Evolutionary conservation across 148 eudicot genomes (phyloP).

Genomic region (Pharnaceum exiguum): DNA sequence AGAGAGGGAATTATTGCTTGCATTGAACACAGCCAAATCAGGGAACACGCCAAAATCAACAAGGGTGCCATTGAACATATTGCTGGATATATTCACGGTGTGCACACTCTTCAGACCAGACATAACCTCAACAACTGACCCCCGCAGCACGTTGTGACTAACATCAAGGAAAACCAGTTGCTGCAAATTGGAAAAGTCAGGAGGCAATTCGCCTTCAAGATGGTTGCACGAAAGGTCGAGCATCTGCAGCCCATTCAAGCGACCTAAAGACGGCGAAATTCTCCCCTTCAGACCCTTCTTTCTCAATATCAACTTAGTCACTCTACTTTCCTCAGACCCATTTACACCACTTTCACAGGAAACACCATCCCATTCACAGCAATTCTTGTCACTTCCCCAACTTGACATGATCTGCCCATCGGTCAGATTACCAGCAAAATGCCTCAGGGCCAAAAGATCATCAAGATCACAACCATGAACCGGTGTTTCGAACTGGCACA

Average conservation of each 20-base stretch:
- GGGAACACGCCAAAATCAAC: constrained; percentile 47
- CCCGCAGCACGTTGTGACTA: constrained; percentile 50
- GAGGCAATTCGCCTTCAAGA: constrained; percentile 57
- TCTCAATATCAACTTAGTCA: constrained; percentile 39
- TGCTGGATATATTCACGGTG: constrained; percentile 56
- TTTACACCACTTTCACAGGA: constrained; percentile 34
- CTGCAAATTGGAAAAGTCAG: constrained; percentile 44
- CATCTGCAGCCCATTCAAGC: constrained; percentile 37
- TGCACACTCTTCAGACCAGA: constrained; percentile 35
- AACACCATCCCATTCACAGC: constrained; percentile 85
- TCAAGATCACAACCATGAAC: constrained; percentile 45
- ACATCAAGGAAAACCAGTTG: constrained; percentile 52
- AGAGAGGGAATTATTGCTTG: constrained; percentile 58
- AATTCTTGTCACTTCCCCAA: constrained; percentile 45
- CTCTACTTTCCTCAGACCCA: constrained; percentile 38
- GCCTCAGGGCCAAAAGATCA: constrained; percentile 59
- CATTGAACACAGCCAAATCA: constrained; percentile 47
- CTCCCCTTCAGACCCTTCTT: constrained; percentile 48
- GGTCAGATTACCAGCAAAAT: constrained; percentile 61
- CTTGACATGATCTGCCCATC: constrained; percentile 37
- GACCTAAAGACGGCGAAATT: constrained; percentile 48
- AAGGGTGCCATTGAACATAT: constrained; percentile 54
- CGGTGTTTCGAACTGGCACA: constrained; percentile 34
- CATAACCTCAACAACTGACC: constrained; percentile 33
- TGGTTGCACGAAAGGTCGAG: constrained; percentile 71